Conservation (phyloP, 306 rosid genomes). For the Ceratonia siliqua region DNA sequence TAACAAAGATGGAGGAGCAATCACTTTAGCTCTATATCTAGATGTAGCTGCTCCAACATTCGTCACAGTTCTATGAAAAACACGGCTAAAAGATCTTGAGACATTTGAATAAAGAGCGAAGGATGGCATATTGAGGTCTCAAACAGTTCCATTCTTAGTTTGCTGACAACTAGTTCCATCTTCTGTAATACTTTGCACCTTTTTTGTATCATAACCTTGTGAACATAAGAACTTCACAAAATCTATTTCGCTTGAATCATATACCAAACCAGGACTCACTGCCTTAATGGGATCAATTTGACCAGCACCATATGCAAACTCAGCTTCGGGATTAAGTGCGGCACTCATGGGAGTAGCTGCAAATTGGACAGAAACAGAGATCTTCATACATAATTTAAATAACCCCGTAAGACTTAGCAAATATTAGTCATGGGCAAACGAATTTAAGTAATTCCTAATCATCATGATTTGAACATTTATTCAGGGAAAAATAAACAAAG, state of each 20-base stretch:
- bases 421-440: too few relatives aligned
- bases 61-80: not conserved
- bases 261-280: constrained; percentile 37
- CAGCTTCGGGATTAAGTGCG: constrained; percentile 28
- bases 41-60: not conserved
- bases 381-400: not conserved
- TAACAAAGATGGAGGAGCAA: not conserved
- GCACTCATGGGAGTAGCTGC: constrained; percentile 33
- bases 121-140: constrained; percentile 45
- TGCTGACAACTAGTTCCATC: not conserved
- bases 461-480: too few relatives aligned
- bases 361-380: not conserved
- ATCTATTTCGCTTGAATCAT: not conserved
- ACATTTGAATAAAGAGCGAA: constrained; percentile 18
- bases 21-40: not conserved
- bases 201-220: constrained; percentile 35
- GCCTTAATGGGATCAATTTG: constrained; percentile 38
- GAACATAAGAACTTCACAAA: constrained; percentile 37
- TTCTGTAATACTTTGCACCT: not conserved
- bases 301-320: constrained; percentile 50
- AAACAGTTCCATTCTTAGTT: not conserved
- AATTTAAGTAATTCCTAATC: too few relatives aligned
- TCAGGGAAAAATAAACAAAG: not conserved
- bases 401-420: too few relatives aligned
- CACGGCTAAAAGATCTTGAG: not conserved